Conservation (phyloP, 78 protist genomes). For the slime mould (Dictyostelium discoideum) region DNA sequence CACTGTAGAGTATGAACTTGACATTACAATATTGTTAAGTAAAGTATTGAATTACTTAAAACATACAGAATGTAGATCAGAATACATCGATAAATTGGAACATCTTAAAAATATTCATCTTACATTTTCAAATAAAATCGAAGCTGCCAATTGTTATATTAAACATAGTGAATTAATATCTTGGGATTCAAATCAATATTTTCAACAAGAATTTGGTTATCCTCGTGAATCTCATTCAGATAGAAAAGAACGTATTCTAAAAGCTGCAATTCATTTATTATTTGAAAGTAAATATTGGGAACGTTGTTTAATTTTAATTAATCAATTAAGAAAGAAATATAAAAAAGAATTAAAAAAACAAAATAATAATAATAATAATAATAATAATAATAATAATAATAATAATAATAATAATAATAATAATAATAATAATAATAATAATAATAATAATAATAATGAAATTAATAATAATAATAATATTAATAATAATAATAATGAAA, state of each 20-base stretch:
- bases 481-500: background rate
- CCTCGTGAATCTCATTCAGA: constrained; percentile 55
- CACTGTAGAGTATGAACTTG: constrained; percentile 71
- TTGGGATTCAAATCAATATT: constrained; percentile 39
- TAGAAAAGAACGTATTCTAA: constrained; percentile 63
- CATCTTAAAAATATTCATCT: constrained; percentile 53
- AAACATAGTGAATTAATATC: constrained; percentile 54
- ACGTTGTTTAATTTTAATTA: constrained; percentile 35
- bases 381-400: background rate
- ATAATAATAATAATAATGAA: background rate
- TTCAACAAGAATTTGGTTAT: constrained; percentile 49
- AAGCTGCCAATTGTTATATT: constrained; percentile 49
- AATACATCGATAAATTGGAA: constrained; percentile 58
- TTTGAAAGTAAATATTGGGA: constrained; percentile 70
- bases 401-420: background rate
- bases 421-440: background rate
- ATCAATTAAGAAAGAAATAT: constrained; percentile 58
- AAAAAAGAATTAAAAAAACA: constrained; percentile 42
- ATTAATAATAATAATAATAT: background rate
- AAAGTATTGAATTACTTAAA: constrained; percentile 52
- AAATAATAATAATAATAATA: background rate
- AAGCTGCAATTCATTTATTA: constrained; percentile 12
- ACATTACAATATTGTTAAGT: constrained; percentile 46
- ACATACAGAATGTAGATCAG: constrained; percentile 59
- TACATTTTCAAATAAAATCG: constrained; percentile 62